Evolutionary conservation across 164 flowering plant species (phyloP).

Genomic region (Taxillus chinensis): DNA sequence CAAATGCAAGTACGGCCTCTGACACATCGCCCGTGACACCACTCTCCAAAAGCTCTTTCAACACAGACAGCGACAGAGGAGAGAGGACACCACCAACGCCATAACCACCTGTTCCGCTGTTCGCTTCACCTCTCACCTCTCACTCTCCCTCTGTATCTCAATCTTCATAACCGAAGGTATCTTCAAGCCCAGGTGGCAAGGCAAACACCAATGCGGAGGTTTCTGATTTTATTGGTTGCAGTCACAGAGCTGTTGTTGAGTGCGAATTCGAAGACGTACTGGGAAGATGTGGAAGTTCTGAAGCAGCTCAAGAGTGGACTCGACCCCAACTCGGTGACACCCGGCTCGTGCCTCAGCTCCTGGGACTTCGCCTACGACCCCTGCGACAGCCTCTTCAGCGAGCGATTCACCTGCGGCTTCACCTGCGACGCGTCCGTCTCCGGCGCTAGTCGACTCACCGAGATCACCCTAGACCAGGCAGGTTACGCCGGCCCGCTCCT

Average conservation of each 20-base stretch:
- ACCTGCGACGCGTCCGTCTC: slow-evolving; percentile 43
- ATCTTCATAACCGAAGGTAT: no score
- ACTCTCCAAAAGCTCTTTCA: no score
- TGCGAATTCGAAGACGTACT: slow-evolving; percentile 27
- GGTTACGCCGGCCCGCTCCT: slow-evolving; percentile 63
- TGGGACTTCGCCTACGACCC: slow-evolving; percentile 89
- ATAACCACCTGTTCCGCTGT: no score
- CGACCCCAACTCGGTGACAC: slow-evolving; percentile 30
- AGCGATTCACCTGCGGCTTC: slow-evolving; percentile 83
- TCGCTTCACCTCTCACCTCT: no score
- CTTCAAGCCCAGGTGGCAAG: no score
- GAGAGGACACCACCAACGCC: no score
- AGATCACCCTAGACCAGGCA: slow-evolving; percentile 72
- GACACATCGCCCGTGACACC: no score
- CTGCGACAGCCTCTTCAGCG: slow-evolving; percentile 55
- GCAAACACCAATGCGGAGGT: no score
- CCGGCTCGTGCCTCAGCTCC: slow-evolving; percentile 68
- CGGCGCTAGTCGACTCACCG: slow-evolving; percentile 52
- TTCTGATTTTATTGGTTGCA: slow-evolving; percentile 6
- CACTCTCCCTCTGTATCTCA: no score
- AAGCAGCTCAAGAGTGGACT: slow-evolving; percentile 35
- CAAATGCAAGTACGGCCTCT: no score
- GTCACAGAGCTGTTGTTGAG: not conserved
- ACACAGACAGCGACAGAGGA: no score
- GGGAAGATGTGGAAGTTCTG: slow-evolving; percentile 40